A percentile compares a stretch with the other conserved stretches of the same genome.
Conservation (phyloP, 1,284 basidiomycete genomes). For the Agroathelia rolfsii region DNA sequence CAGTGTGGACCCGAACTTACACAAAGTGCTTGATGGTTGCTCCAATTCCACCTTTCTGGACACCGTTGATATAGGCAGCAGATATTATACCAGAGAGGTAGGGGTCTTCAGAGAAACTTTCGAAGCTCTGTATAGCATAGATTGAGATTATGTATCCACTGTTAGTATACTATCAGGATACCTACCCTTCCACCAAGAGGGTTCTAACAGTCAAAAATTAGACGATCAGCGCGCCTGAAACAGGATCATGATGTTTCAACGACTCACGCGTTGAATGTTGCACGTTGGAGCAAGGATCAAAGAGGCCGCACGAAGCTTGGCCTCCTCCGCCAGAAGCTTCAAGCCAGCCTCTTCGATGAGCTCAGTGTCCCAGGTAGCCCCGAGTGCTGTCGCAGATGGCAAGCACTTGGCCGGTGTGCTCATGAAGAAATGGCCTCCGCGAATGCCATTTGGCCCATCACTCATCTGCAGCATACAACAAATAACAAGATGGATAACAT, state of each 20-base stretch:
- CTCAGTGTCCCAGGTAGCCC: constrained; percentile 62
- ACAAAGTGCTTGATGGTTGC: constrained; percentile 66
- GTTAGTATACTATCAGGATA: constrained; percentile 3
- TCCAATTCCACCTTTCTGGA: constrained; percentile 65
- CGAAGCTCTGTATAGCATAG: constrained; percentile 42
- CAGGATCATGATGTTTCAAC: not conserved
- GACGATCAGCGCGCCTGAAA: constrained; percentile 1
- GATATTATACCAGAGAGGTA: constrained; percentile 61
- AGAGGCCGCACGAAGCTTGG: constrained; percentile 58
- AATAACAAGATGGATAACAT: not conserved
- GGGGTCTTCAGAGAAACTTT: constrained; percentile 78
- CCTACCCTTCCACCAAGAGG: constrained; percentile 64
- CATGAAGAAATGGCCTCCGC: constrained; percentile 58
- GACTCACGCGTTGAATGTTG: constrained; percentile 62
- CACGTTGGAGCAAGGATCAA: constrained; percentile 69
- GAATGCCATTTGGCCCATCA: constrained; percentile 64
- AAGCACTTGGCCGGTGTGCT: constrained; percentile 53
- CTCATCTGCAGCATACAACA: constrained; percentile 37
- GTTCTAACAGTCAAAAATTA: constrained; percentile 31
- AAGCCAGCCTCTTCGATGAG: constrained; percentile 54
- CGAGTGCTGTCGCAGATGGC: constrained; percentile 61
- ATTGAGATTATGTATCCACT: constrained; percentile 13
- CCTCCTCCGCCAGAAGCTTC: constrained; percentile 61
- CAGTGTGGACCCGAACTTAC: constrained; percentile 22
- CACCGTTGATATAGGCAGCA: constrained; percentile 63